Evolutionary conservation across 2,329 filamentous ascomycete genomes (phyloP), one percentile per base, ranked within the genome.

Genomic region (Pseudogymnoascus sp.): DNA sequence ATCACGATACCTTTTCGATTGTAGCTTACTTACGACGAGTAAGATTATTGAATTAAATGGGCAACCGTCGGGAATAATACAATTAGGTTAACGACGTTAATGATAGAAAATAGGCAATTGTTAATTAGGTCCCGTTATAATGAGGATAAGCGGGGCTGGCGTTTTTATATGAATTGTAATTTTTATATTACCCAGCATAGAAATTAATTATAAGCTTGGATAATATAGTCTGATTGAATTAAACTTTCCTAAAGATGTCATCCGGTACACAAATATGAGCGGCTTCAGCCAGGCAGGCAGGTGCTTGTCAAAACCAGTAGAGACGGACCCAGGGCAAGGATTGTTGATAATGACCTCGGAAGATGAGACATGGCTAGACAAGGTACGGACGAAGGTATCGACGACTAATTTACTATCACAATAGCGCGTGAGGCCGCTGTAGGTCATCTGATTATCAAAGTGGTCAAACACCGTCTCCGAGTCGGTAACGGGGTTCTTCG

Each of bases 311-410:
- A 43, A 43, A 4, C 18, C 18, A 21, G 40, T 43, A 21, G 16
- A 43, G 1, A 63, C 64, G 16, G 61, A 52, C 16, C 66, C 64
- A 1, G 70, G 70, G 41, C 70, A 65, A 21, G 66, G 52, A 14
- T 52, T 41, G 61, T 69, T 71, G 59, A 71, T 52, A 9, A 69
- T 61, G 14, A 70, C 68, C 9, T 71, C 68, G 6, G 63, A 61
- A 9, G 64, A 25, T 6, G 31, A 28, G 18, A 70, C 62, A 3
- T n/a, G 12, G 4, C 64, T 45, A 9, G 64, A 63, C 28, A 71
- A 64, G 41, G 64, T 65, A 11, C 41, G 40, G 9, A 64, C 28
- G 8, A 64, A 62, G 37, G 67, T 61, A 1, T 52, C 55, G 8
- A 62, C 16, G 5, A 74, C 60, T 4, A 63, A 65, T 1, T 43